phyloP scores from a whole-genome alignment of 1,284 basidiomycete species.

The Papiliotrema nemorosa region DNA sequence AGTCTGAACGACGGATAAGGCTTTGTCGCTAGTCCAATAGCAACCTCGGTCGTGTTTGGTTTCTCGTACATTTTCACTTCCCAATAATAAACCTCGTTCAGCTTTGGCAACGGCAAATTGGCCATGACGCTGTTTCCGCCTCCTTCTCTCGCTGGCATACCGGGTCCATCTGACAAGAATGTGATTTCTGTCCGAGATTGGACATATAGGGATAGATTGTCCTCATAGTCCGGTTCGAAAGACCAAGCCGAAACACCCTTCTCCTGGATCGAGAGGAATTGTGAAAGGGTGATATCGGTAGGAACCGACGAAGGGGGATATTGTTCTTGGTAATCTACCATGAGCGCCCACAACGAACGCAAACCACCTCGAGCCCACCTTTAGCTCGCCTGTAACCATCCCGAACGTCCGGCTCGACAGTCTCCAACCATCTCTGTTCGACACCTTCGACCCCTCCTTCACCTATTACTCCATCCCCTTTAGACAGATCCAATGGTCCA shows the following conservation, averaged over 20 bases:
- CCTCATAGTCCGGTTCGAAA: slow-evolving; percentile 95
- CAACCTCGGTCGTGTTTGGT: slow-evolving; percentile 73
- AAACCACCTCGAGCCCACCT: slow-evolving; percentile 58
- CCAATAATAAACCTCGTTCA: slow-evolving; percentile 98
- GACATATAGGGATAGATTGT: slow-evolving; percentile 81
- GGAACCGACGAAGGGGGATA: slow-evolving; percentile 89
- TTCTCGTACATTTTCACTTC: slow-evolving; percentile 97
- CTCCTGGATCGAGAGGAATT: slow-evolving; percentile 95
- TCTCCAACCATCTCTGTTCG: slow-evolving; percentile 90
- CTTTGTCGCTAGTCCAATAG: slow-evolving; percentile 88
- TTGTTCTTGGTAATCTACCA: slow-evolving; percentile 77
- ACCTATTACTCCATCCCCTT: slow-evolving; percentile 81
- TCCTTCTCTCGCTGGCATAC: slow-evolving; percentile 54
- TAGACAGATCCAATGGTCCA: slow-evolving; percentile 88
- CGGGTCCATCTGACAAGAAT: slow-evolving; percentile 89
- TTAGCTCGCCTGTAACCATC: slow-evolving; percentile 80
- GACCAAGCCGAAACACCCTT: slow-evolving; percentile 97
- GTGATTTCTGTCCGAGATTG: slow-evolving; percentile 92
- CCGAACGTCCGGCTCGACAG: slow-evolving; percentile 63
- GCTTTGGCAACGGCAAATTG: slow-evolving; percentile 86
- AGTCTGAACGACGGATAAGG: slow-evolving; percentile 90
- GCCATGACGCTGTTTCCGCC: slow-evolving; percentile 85
- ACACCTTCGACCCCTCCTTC: slow-evolving; percentile 89
- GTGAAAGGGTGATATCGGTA: slow-evolving; percentile 92
- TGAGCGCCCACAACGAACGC: slow-evolving; percentile 4